These are phyloP conservation scores for Cyberlindnera euphorbiiphila DNA, from an alignment of 805 yeast genomes.

Conservation along the genomic window DNA sequence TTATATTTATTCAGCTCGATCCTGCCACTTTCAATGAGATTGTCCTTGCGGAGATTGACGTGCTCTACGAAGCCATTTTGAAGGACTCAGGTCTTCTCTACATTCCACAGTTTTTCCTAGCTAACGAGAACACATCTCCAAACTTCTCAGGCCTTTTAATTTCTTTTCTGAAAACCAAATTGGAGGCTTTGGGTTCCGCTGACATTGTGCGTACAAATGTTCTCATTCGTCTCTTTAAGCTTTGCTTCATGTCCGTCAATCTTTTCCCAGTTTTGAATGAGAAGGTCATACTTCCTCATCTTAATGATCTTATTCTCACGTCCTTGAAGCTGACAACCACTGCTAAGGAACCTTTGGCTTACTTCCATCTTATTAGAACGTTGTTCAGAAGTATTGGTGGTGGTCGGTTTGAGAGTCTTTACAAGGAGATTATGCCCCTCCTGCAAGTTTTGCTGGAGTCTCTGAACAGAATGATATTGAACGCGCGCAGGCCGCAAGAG, in stretches of 20 bases:
- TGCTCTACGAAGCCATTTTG: conserved; percentile 72
- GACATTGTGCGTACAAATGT: conserved; percentile 76
- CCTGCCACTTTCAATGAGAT: conserved; percentile 95
- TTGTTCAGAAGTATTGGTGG: conserved; percentile 94
- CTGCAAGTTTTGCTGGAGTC: conserved; percentile 84
- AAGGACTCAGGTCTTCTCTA: conserved; percentile 83
- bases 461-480: conserved; percentile 73
- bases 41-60: conserved; percentile 73
- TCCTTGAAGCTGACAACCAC: conserved; percentile 76
- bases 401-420: conserved; percentile 88
- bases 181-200: conserved; percentile 76
- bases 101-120: conserved; percentile 89
- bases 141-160: conserved; percentile 84
- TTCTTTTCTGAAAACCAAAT: conserved; percentile 65
- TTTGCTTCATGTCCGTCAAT: conserved; percentile 94
- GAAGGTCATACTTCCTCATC: conserved; percentile 80
- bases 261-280: conserved; percentile 87
- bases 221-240: conserved; percentile 78
- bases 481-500: conserved; percentile 85
- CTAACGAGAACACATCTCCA: conserved; percentile 91
- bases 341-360: conserved; percentile 87
- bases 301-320: conserved; percentile 76
- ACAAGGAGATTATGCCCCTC: conserved; percentile 89
- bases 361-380: conserved; percentile 82
- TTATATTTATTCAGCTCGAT: conserved; percentile 89